Evolutionary conservation across 2,329 filamentous ascomycete genomes (phyloP), one percentile per base, ranked within the genome.

Genomic region (Talaromyces marneffei): DNA sequence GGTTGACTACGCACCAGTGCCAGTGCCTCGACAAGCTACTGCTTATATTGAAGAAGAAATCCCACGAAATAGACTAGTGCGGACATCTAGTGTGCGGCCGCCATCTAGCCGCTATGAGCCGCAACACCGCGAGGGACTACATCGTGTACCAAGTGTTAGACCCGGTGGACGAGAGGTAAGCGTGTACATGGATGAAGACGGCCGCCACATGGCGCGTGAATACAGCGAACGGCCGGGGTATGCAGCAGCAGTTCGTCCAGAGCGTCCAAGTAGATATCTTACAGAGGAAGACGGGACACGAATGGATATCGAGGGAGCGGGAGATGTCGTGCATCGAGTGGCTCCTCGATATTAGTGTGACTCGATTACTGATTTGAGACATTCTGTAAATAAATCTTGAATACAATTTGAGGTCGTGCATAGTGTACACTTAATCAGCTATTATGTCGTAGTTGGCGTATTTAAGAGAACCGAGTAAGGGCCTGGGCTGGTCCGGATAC

Each of bases 41-140:
- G 67, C 74, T 7, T 79, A 78, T 57, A 74, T 87, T 46, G 91
- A 92, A 67, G 90, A 93, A 69, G 83, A 87, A 75, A 54, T 83
- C 80, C 75, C 82, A 2, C 77, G 81, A 37, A 84, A 86, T 61
- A 85, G 85, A 64, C 69, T 82, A 44, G 68, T 82, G 44, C 78
- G 86, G 61, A 78, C 85, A 33, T 71, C 83, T 7, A 88, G 86
- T 69, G 82, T 85, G 35, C 82, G 85, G 52, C 85, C 87, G 20
- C 73, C 76, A n/a, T 63, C 70, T 16, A 63, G 73, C 27, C 74
- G 77, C 60, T 81, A 81, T 63, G 76, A 79, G 48, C 8, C 12
- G 52, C 76, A 78, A 55, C 69, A 70, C 18, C 70, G 69, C 60
- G 75, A 77, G 56, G 66, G 74, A 50, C 4, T 35, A 9, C 71